Evolutionary conservation across 176 grass and related monocot species (phyloP).

Genomic region (Carex cristatella): DNA sequence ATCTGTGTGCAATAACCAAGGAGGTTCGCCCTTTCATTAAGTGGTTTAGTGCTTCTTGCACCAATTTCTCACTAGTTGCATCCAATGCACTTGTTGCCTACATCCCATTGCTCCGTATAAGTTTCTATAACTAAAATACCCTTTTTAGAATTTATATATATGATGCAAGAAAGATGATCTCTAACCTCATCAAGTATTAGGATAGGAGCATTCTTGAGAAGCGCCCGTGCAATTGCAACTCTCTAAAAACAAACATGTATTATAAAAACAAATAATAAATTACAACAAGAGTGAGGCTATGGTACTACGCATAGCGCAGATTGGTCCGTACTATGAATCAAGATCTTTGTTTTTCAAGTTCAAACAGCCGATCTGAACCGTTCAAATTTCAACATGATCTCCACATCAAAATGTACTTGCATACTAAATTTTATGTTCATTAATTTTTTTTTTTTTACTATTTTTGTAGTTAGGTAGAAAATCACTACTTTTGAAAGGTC

Average conservation of each 20-base stretch:
- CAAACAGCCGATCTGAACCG: too few relatives aligned
- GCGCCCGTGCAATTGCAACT: slow-evolving; percentile 83
- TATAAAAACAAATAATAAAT: neutral
- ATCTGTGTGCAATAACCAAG: slow-evolving; percentile 83
- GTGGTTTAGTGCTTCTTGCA: slow-evolving; percentile 80
- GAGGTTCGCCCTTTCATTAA: slow-evolving; percentile 92
- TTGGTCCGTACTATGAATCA: too few relatives aligned
- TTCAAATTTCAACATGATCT: too few relatives aligned
- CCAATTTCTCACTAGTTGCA: slow-evolving; percentile 66
- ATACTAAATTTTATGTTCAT: too few relatives aligned
- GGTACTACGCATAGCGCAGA: too few relatives aligned
- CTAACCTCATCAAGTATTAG: slow-evolving; percentile 96
- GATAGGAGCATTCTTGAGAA: slow-evolving; percentile 90
- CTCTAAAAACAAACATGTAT: slow-evolving; percentile 40
- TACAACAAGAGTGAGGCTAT: neutral
- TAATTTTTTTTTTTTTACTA: too few relatives aligned
- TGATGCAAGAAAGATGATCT: neutral
- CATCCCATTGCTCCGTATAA: neutral
- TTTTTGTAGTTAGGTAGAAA: too few relatives aligned
- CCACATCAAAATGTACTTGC: too few relatives aligned
- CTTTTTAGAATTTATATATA: neutral
- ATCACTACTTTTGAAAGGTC: too few relatives aligned
- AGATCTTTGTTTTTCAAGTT: too few relatives aligned
- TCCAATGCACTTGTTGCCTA: slow-evolving; percentile 96
- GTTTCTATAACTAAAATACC: neutral